Evolutionary conservation across 2,329 filamentous ascomycete species (phyloP).

Genomic region (Dendryphion nanum): DNA sequence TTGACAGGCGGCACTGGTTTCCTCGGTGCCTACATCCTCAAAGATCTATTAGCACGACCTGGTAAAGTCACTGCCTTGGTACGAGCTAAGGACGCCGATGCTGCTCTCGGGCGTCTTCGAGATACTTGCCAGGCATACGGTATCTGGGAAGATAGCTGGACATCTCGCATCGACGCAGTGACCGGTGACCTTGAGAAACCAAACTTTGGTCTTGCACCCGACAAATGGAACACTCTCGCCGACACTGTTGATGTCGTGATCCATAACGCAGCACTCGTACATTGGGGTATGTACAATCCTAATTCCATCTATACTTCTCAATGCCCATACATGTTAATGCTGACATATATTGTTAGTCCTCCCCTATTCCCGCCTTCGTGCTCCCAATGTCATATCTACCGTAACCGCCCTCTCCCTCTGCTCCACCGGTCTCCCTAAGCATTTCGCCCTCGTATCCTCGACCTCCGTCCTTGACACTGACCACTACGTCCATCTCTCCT

Average conservation of each 20-base stretch:
- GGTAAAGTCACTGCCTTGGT: conserved; percentile 73
- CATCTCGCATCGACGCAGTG: conserved; percentile 62
- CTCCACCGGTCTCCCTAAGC: conserved; percentile 73
- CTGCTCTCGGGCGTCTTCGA: conserved; percentile 63
- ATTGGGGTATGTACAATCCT: no score
- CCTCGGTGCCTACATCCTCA: conserved; percentile 76
- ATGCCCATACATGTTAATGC: no score
- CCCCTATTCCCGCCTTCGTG: conserved; percentile 69
- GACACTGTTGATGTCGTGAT: conserved; percentile 66
- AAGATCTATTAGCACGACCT: conserved; percentile 67
- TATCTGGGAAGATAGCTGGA: conserved; percentile 73
- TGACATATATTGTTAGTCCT: no score
- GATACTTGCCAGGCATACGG: conserved; percentile 73
- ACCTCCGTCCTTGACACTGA: conserved; percentile 81
- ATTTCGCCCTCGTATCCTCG: conserved; percentile 77
- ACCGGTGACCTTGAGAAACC: conserved; percentile 72
- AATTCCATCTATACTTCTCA: no score
- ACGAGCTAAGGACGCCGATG: conserved; percentile 61
- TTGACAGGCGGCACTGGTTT: conserved; percentile 91
- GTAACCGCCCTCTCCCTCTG: conserved; percentile 75
- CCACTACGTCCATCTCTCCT: conserved; percentile 73
- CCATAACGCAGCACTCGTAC: conserved; percentile 71
- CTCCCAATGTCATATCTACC: conserved; percentile 78
- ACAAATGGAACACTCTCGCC: conserved; percentile 63
- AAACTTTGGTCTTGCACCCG: conserved; percentile 68